phyloP scores from a whole-genome alignment of 345 rosid genomes.

The Brassica napus region DNA sequence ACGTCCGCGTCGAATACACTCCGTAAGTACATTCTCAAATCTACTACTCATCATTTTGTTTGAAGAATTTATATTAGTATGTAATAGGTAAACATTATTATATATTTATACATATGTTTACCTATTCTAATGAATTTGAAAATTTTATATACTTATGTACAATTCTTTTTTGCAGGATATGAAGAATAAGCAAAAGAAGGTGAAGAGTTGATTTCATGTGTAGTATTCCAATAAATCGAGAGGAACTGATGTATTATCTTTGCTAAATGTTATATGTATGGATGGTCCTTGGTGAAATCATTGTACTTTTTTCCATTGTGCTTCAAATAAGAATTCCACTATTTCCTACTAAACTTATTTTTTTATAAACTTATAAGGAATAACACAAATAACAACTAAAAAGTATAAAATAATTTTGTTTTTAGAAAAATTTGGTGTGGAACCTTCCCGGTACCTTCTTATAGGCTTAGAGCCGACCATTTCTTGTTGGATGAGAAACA shows the following conservation, averaged over 20 bases:
- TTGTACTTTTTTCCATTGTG: too few species aligned
- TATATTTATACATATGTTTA: not conserved
- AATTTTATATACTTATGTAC: not conserved
- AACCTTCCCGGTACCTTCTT: too few species aligned
- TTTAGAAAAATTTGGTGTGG: too few species aligned
- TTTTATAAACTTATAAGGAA: not conserved
- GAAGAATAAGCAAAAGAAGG: constrained; percentile 3
- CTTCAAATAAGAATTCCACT: constrained; percentile 17
- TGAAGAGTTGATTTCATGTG: not conserved
- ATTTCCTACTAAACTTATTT: not conserved
- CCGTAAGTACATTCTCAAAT: constrained; percentile 25
- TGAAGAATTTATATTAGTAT: not conserved
- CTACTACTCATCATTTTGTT: not conserved
- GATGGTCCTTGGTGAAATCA: not conserved
- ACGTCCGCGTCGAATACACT: constrained; percentile 32
- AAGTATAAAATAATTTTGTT: too few species aligned
- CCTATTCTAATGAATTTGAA: not conserved
- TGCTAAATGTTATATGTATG: not conserved
- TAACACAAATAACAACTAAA: too few species aligned
- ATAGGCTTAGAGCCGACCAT: too few species aligned
- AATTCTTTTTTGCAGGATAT: constrained; percentile 22
- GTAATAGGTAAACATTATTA: not conserved
- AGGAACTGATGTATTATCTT: not conserved
- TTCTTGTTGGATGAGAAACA: too few species aligned
- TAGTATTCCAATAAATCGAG: constrained; percentile 21